phyloP scores from a whole-genome alignment of 805 yeast genomes.

The Grigorovia jiainica region DNA sequence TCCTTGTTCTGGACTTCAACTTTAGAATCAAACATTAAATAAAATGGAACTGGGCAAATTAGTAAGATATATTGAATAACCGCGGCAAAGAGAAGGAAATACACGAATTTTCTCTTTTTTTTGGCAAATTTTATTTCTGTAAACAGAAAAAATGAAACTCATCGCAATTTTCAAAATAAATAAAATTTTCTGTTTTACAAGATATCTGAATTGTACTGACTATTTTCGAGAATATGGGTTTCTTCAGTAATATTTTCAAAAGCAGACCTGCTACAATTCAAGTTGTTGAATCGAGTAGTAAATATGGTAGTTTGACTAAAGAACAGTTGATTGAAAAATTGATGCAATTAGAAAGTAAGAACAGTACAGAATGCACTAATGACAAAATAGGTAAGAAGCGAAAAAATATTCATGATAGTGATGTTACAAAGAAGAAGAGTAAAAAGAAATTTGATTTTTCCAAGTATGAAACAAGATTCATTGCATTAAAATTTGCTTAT shows the following conservation, averaged over 20 bases:
- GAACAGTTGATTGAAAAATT: conserved; percentile 53
- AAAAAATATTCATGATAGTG: background rate
- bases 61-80: too few species aligned
- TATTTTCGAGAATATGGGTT: conserved; percentile 10
- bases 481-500: conserved; percentile 80
- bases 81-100: too few species aligned
- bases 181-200: too few species aligned
- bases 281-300: background rate
- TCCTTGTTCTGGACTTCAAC: too few species aligned
- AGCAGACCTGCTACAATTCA: conserved; percentile 4
- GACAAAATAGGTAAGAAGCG: background rate
- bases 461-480: conserved; percentile 50
- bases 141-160: background rate
- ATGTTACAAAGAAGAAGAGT: conserved; percentile 20
- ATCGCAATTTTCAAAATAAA: background rate
- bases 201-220: background rate
- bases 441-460: conserved; percentile 53
- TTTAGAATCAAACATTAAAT: too few species aligned
- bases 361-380: background rate
- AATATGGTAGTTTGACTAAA: conserved; percentile 44
- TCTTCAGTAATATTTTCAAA: conserved; percentile 11
- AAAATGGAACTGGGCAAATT: too few species aligned
- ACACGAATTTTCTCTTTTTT: background rate
- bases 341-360: conserved; percentile 40
- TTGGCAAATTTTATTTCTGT: background rate